phyloP scores from a whole-genome alignment of 768 basidiomycete genomes.

The Pisolithus marmoratus region DNA sequence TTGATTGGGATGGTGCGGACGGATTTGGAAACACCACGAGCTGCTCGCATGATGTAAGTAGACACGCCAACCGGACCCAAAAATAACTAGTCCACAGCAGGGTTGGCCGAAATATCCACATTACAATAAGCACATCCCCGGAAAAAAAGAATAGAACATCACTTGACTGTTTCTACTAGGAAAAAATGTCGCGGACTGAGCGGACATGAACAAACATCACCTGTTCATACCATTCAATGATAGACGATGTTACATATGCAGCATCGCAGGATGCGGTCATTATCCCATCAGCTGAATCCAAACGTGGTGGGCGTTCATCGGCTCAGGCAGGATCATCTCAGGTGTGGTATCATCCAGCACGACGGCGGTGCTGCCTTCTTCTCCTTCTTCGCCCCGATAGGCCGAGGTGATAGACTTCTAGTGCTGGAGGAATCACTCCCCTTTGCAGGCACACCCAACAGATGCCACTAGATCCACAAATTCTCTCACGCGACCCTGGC shows the following conservation, averaged over 20 bases:
- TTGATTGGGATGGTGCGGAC: no score
- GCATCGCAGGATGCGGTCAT: neutral
- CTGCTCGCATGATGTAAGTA: slow-evolving; percentile 20
- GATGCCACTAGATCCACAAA: no score
- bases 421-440: no score
- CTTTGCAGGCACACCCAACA: no score
- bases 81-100: slow-evolving; percentile 11
- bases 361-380: no score
- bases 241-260: neutral
- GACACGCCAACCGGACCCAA: slow-evolving; percentile 16
- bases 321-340: no score
- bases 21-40: neutral
- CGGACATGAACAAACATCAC: slow-evolving; percentile 23
- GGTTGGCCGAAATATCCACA: slow-evolving; percentile 8
- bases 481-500: no score
- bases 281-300: neutral
- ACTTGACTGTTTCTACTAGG: slow-evolving; percentile 12
- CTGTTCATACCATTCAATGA: neutral
- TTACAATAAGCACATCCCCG: slow-evolving; percentile 4
- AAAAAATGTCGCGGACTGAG: slow-evolving; percentile 14
- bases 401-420: no score
- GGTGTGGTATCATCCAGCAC: no score
- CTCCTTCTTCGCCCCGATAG: no score
- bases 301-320: no score
- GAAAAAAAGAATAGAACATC: slow-evolving; percentile 5